Evolutionary conservation across 441 rosid species (phyloP).

Genomic region (Capsella rubella): DNA sequence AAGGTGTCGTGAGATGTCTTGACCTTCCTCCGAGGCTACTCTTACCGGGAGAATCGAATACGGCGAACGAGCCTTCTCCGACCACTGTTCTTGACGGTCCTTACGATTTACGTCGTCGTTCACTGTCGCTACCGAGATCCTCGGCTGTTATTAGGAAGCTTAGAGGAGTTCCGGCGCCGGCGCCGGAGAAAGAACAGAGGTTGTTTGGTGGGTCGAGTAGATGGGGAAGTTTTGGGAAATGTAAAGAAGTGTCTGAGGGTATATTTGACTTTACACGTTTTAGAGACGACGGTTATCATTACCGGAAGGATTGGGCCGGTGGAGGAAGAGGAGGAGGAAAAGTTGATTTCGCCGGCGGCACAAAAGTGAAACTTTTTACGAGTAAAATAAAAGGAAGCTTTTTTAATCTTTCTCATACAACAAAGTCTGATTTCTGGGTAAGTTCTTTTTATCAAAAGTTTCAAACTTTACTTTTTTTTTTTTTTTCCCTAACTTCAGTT

Average conservation of each 20-base stretch:
- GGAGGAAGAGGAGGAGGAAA: slow-evolving; percentile 10
- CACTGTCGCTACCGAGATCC: slow-evolving; percentile 46
- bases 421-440: slow-evolving; percentile 67
- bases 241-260: slow-evolving; percentile 39
- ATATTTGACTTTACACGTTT: slow-evolving; percentile 40
- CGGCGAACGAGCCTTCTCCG: slow-evolving; percentile 57
- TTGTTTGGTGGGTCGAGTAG: slow-evolving; percentile 53
- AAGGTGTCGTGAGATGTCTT: slow-evolving; percentile 46
- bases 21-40: slow-evolving; percentile 71
- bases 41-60: slow-evolving; percentile 32
- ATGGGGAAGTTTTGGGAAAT: slow-evolving; percentile 56
- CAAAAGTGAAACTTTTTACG: slow-evolving; percentile 52
- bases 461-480: background rate
- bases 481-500: background rate
- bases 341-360: slow-evolving; percentile 5
- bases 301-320: slow-evolving; percentile 33
- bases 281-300: slow-evolving; percentile 19
- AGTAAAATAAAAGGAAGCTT: slow-evolving; percentile 50
- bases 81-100: slow-evolving; percentile 67
- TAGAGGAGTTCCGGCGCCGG: slow-evolving; percentile 46
- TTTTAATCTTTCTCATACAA: slow-evolving; percentile 46
- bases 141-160: slow-evolving; percentile 47
- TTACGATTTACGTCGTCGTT: slow-evolving; percentile 44
- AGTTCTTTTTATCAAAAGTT: slow-evolving; percentile 38
- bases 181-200: slow-evolving; percentile 41